Evolutionary conservation across 208 protist genomes (phyloP).

Genomic region (Leptomonas pyrrhocoris): DNA sequence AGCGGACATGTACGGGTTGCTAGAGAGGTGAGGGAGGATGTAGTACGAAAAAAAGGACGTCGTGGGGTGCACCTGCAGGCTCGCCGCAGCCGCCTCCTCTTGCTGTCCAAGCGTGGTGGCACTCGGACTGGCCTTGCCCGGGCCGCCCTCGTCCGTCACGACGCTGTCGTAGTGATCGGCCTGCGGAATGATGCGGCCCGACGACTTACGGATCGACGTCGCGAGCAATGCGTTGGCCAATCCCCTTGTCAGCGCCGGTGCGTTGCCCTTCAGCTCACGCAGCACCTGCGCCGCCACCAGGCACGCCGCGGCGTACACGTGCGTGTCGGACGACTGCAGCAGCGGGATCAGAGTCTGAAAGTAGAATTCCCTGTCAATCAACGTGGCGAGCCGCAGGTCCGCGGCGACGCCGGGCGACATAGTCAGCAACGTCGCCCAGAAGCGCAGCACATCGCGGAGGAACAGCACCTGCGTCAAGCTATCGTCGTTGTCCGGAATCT

Average conservation of each 20-base stretch:
- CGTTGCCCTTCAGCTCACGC: conserved; percentile 22
- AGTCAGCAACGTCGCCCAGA: conserved; percentile 55
- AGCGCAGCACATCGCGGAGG: conserved; percentile 63
- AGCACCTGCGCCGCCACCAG: conserved; percentile 48
- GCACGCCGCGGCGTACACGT: conserved; percentile 61
- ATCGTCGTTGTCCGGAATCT: conserved; percentile 77
- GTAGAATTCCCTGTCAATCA: conserved; percentile 55
- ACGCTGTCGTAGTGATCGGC: conserved; percentile 25
- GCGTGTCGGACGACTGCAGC: conserved; percentile 49
- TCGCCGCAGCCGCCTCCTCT: conserved; percentile 20
- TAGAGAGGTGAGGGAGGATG: conserved; percentile 51
- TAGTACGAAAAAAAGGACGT: conserved; percentile 54
- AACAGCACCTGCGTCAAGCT: conserved; percentile 57
- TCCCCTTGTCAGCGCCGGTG: conserved; percentile 27
- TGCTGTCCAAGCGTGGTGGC: conserved; percentile 17
- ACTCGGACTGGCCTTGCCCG: conserved; percentile 3
- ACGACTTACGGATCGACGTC: conserved; percentile 41
- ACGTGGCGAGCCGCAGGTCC: conserved; percentile 34
- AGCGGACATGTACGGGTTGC: conserved; percentile 37
- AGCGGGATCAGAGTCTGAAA: conserved; percentile 60
- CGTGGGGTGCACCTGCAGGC: conserved; percentile 20
- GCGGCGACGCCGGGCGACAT: conserved; percentile 49
- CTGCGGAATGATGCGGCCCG: conserved; percentile 23
- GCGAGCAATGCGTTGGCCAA: conserved; percentile 49
- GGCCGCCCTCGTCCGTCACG: conserved; percentile 15